Evolutionary conservation across 139 green algal species (phyloP).

Genomic region (Picochlorum sp.): DNA sequence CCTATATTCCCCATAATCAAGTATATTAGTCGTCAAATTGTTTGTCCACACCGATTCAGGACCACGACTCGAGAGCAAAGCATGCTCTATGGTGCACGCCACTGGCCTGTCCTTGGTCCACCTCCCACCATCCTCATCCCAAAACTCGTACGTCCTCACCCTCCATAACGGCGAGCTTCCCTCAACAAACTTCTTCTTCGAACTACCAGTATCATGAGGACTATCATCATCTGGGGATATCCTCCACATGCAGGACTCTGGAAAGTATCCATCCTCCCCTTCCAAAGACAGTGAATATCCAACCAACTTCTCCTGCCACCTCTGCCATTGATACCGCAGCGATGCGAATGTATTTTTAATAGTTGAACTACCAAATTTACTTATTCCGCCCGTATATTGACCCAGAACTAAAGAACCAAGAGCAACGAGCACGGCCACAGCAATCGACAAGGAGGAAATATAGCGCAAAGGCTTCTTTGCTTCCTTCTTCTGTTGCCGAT

Average conservation of each 20-base stretch:
- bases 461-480: too few relatives aligned
- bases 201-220: not conserved
- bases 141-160: constrained; percentile 53
- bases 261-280: constrained; percentile 45
- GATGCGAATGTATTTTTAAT: too few relatives aligned
- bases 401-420: too few relatives aligned
- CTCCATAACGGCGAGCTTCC: constrained; percentile 15
- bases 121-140: constrained; percentile 19
- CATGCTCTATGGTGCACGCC: constrained; percentile 32
- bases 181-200: not conserved
- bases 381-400: too few relatives aligned
- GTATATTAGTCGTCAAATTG: constrained; percentile 35
- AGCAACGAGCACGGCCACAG: too few relatives aligned
- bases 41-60: too few relatives aligned
- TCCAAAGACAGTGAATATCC: too few relatives aligned
- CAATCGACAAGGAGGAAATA: too few relatives aligned
- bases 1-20: constrained; percentile 32
- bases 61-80: too few relatives aligned
- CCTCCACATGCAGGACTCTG: constrained; percentile 59
- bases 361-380: too few relatives aligned
- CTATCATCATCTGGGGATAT: too few relatives aligned
- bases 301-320: not conserved
- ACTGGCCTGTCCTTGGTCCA: constrained; percentile 43
- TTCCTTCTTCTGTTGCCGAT: too few relatives aligned
- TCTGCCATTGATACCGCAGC: not conserved